A percentile compares a stretch with the other conserved stretches of the same genome.
phyloP scores from a whole-genome alignment of 129 eudicot species.

The Smallanthus sonchifolius region DNA sequence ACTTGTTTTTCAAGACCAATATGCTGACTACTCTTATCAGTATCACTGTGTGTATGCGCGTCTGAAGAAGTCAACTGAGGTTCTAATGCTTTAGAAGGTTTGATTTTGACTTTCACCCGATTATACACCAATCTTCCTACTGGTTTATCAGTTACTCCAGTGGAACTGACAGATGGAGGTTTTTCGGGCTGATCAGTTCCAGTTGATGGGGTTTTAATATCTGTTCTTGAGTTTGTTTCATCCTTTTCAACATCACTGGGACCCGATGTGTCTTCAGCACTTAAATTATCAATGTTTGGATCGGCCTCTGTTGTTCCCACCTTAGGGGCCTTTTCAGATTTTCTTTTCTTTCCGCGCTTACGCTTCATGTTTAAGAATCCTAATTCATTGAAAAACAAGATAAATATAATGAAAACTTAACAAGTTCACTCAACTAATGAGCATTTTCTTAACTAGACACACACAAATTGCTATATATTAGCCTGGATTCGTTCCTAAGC shows the following conservation, averaged over 20 bases:
- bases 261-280: slow-evolving; percentile 49
- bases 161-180: slow-evolving; percentile 32
- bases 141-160: slow-evolving; percentile 33
- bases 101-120: slow-evolving; percentile 78
- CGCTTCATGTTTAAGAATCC: slow-evolving; percentile 54
- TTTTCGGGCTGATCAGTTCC: slow-evolving; percentile 56
- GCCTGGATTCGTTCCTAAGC: background rate
- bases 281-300: slow-evolving; percentile 32
- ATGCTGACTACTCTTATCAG: slow-evolving; percentile 59
- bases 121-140: slow-evolving; percentile 63
- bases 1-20: slow-evolving; percentile 48
- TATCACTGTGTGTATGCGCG: slow-evolving; percentile 63
- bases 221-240: slow-evolving; percentile 47
- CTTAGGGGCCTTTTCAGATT: slow-evolving; percentile 38
- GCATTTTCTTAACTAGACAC: background rate
- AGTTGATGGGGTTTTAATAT: slow-evolving; percentile 49
- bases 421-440: background rate
- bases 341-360: slow-evolving; percentile 74
- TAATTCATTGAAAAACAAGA: background rate
- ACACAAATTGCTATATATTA: background rate
- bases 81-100: slow-evolving; percentile 58
- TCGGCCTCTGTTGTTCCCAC: slow-evolving; percentile 29
- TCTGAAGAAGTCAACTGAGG: slow-evolving; percentile 50
- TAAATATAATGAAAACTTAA: background rate
- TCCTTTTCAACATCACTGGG: slow-evolving; percentile 46